These are phyloP conservation scores for Alternaria rosae DNA, from an alignment of 2,329 filamentous ascomycete genomes.

Conservation along the genomic window DNA sequence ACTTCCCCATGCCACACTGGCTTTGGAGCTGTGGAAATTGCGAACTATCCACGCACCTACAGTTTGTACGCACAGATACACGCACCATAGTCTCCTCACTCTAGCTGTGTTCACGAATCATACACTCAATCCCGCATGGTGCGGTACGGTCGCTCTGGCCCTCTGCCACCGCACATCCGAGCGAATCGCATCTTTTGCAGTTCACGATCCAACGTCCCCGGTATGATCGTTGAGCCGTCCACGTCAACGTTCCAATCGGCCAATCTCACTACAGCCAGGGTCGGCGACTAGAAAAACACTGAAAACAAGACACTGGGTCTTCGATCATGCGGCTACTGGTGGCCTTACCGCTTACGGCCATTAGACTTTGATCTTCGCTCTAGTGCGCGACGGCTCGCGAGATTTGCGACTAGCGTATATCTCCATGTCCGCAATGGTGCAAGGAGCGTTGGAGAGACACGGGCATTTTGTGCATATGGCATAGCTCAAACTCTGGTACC, in stretches of 20 bases:
- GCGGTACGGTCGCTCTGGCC: constrained; percentile 9
- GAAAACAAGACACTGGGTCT: constrained; percentile 1
- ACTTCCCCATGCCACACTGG: not conserved
- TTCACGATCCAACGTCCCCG: not conserved
- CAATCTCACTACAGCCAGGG: not conserved
- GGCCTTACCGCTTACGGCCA: constrained; percentile 9
- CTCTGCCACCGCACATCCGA: constrained; percentile 2
- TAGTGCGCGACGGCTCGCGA: constrained; percentile 10
- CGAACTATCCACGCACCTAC: constrained; percentile 6
- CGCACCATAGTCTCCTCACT: not conserved
- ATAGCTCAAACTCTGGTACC: not conserved
- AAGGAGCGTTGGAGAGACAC: constrained; percentile 6
- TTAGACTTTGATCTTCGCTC: constrained; percentile 17
- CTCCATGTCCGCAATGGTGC: constrained; percentile 6
- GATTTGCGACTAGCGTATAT: constrained; percentile 15
- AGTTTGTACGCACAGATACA: constrained; percentile 7
- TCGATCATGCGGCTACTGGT: constrained; percentile 13
- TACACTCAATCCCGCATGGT: not conserved
- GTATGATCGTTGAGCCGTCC: constrained; percentile 4
- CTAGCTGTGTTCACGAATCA: constrained; percentile 6
- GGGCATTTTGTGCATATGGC: constrained; percentile 1
- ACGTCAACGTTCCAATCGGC: constrained; percentile 4
- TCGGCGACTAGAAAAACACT: constrained; percentile 16
- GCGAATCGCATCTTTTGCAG: not conserved
- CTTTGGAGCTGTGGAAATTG: not conserved